A percentile compares a stretch with the other conserved stretches of the same genome.
Conservation (phyloP, 345 rosid genomes). For the Microcos paniculata region DNA sequence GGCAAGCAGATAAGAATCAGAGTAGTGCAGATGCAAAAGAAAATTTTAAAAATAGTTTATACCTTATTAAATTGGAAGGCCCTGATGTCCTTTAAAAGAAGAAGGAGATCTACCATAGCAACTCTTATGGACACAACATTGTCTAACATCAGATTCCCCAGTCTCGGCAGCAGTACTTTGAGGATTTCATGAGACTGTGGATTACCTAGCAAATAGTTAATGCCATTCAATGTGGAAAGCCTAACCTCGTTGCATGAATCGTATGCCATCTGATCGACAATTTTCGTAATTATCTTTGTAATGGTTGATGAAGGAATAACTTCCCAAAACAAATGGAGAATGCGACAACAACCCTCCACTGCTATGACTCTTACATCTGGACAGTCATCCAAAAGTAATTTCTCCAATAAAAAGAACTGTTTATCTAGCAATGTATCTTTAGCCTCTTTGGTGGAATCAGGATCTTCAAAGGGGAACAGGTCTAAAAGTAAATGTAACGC, state of each 20-base stretch:
- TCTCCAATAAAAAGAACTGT: conserved; percentile 86
- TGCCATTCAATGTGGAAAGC: conserved; percentile 78
- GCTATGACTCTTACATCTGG: conserved; percentile 89
- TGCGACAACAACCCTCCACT: conserved; percentile 90
- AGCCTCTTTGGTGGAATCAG: conserved; percentile 82
- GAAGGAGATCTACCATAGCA: conserved; percentile 79
- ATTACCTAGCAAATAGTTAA: conserved; percentile 81
- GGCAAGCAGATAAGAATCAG: neutral
- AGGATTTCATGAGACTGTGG: conserved; percentile 89
- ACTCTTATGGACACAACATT: conserved; percentile 52
- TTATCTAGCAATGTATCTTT: conserved; percentile 78
- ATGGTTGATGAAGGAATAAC: conserved; percentile 77
- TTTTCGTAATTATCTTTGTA: conserved; percentile 64
- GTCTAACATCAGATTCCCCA: conserved; percentile 73
- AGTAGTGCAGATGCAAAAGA: conserved; percentile 3
- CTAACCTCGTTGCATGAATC: conserved; percentile 80
- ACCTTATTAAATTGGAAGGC: conserved; percentile 89
- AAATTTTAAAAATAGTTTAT: conserved; percentile 14
- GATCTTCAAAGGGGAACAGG: conserved; percentile 90
- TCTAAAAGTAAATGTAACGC: conserved; percentile 87
- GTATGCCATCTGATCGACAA: conserved; percentile 67
- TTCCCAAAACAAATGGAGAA: conserved; percentile 93
- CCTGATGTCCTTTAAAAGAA: conserved; percentile 61
- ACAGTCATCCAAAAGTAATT: conserved; percentile 74
- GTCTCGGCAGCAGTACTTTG: conserved; percentile 79